A percentile compares a stretch with the other conserved stretches of the same genome.
Evolutionary conservation across 2,329 filamentous ascomycete genomes (phyloP).

Genomic region (Dactylonectria macrodidyma): DNA sequence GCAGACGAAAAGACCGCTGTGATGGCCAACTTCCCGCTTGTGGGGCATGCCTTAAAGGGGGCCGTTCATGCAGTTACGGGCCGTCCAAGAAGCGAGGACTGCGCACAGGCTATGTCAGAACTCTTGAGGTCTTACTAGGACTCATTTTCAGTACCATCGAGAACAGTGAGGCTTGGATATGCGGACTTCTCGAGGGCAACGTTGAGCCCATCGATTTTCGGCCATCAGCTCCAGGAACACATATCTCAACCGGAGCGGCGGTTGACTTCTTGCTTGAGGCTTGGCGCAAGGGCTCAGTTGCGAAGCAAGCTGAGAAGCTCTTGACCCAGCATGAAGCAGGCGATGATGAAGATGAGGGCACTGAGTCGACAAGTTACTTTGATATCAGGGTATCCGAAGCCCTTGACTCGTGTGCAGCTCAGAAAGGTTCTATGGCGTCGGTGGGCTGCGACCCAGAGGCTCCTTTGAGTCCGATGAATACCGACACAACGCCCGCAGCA

Average conservation of each 20-base stretch:
- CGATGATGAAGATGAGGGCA: too few relatives aligned
- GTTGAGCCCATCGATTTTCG: not conserved
- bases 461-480: constrained; percentile 14
- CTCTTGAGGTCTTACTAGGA: constrained; percentile 26
- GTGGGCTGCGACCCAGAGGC: not conserved
- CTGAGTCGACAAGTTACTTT: too few relatives aligned
- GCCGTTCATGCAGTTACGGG: constrained; percentile 23
- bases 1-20: constrained; percentile 33
- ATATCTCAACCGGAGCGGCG: not conserved
- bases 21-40: constrained; percentile 28
- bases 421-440: not conserved
- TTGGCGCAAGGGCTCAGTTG: constrained; percentile 24
- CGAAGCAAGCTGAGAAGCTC: too few relatives aligned
- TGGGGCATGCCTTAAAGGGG: constrained; percentile 13
- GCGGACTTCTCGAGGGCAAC: constrained; percentile 17
- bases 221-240: not conserved
- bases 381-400: too few relatives aligned
- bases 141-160: constrained; percentile 26
- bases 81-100: constrained; percentile 33
- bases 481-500: constrained; percentile 8
- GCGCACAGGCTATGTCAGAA: constrained; percentile 34
- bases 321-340: too few relatives aligned
- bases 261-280: constrained; percentile 9
- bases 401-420: too few relatives aligned
- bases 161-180: constrained; percentile 21